Evolutionary conservation across 78 protist genomes (phyloP).

Genomic region (Capsaspora owczarzaki): DNA sequence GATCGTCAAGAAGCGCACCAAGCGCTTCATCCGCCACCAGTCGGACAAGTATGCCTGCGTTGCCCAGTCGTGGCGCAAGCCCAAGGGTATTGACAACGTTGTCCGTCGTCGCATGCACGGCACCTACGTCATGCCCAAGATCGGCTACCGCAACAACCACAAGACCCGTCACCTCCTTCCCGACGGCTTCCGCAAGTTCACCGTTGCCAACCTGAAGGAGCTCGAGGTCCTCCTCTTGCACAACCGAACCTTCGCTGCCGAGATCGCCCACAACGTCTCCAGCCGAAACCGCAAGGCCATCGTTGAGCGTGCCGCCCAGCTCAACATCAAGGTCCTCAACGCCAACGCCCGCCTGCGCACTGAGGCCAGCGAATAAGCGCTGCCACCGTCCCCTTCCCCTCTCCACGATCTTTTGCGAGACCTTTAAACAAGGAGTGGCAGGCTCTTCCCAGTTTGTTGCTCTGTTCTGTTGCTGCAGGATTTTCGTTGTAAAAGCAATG

Average conservation of each 20-base stretch:
- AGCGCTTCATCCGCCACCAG: slow-evolving; percentile 86
- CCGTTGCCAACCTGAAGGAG: slow-evolving; percentile 81
- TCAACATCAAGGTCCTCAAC: slow-evolving; percentile 91
- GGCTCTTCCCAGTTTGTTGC: no score
- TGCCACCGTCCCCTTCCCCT: no score
- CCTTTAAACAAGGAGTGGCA: no score
- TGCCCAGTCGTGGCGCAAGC: slow-evolving; percentile 77
- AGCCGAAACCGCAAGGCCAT: slow-evolving; percentile 79
- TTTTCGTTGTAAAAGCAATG: no score
- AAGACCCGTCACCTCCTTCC: slow-evolving; percentile 66
- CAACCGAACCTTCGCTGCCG: slow-evolving; percentile 93
- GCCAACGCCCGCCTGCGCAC: slow-evolving; percentile 72
- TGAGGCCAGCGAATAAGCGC: slow-evolving; percentile 73
- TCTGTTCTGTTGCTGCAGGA: no score
- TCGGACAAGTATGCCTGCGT: slow-evolving; percentile 76
- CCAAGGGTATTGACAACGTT: slow-evolving; percentile 95
- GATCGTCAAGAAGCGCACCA: slow-evolving; percentile 87
- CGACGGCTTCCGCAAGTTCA: slow-evolving; percentile 84
- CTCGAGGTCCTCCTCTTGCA: slow-evolving; percentile 93
- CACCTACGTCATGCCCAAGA: slow-evolving; percentile 52
- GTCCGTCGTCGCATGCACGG: slow-evolving; percentile 91
- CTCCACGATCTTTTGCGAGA: no score
- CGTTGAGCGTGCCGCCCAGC: slow-evolving; percentile 88
- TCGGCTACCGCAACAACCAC: slow-evolving; percentile 92
- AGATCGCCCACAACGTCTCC: slow-evolving; percentile 85